Conservation (phyloP, 441 rosid species). For the Populus hybrid region DNA sequence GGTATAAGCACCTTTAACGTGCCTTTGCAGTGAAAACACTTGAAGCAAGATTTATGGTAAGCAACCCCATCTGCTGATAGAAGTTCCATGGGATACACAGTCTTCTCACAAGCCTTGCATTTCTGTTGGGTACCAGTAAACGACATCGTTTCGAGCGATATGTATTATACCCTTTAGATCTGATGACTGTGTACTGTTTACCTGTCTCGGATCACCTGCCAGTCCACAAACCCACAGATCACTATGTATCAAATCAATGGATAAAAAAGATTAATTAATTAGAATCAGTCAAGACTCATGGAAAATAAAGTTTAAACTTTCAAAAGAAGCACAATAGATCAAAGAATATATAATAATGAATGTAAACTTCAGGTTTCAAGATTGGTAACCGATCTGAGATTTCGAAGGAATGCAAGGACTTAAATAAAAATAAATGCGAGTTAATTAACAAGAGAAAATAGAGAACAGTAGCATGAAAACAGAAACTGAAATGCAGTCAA, state of each 20-base stretch:
- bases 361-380: not conserved
- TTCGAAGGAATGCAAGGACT: not conserved
- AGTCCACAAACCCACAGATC: slow-evolving; percentile 9
- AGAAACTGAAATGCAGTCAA: not conserved
- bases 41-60: too few species aligned
- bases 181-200: too few species aligned
- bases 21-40: too few species aligned
- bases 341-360: not conserved
- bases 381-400: slow-evolving; percentile 4
- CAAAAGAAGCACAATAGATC: not conserved
- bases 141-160: too few species aligned
- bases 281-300: not conserved
- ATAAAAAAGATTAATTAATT: not conserved
- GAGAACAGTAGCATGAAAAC: not conserved
- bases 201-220: not conserved
- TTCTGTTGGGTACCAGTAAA: too few species aligned
- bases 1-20: too few species aligned
- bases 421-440: not conserved
- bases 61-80: too few species aligned
- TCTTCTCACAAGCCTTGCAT: too few species aligned
- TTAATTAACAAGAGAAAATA: not conserved
- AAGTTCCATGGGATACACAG: too few species aligned
- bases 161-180: too few species aligned
- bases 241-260: not conserved
- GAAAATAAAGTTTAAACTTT: not conserved